Base-by-base conservation (phyloP, 768 basidiomycete species). In the Leccinum obscurum region DNA sequence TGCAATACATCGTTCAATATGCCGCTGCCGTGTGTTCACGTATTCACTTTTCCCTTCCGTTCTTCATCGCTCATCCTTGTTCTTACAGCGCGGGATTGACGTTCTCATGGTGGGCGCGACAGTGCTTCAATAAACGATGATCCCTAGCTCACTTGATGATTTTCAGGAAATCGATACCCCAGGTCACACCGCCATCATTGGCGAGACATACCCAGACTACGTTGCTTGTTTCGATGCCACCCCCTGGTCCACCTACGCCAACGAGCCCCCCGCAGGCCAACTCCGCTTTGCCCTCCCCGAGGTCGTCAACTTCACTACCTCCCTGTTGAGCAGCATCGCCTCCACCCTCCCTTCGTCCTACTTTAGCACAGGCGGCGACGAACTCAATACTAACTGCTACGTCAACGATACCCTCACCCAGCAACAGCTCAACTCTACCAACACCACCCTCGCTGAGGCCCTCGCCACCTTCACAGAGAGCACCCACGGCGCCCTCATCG, bases 281-380 rank as follows among this genome's bases (percentile, higher is more conserved):
- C 83, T 94, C 11, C 87, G 89, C 46, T 80, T 95, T 56, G 86
- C 88, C 1, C 80, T 85, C 6, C 70, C 80, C 1, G 80, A 78
- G 2, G 87, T 87, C 8, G 75, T 83, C 58, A 77, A 83, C 46
- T 94, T 92, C 58, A 83, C 85, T 0, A 69, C 79, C 0, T 72
- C 70, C 8, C 66, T 95, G 14, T 72, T 93, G 66, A 73, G 72
- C 0, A 75, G 82, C 1, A 79, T 85, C 13, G 84, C 87, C 1
- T 68, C 74, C 17, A 75, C 79, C 26, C 70, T 90, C 3, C 82
- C 84, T 0, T 84, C 85, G 3, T 77, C 67, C n/a, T 78, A 90
- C 62, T 86, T 95, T 65, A 83, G 84, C 63, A 90, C 91, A 0
- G 93, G 93, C 0, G 93, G 93, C 0, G 93, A 94, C 63, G 92